Conservation (phyloP, 306 rosid genomes). For the Neltuma alba region DNA sequence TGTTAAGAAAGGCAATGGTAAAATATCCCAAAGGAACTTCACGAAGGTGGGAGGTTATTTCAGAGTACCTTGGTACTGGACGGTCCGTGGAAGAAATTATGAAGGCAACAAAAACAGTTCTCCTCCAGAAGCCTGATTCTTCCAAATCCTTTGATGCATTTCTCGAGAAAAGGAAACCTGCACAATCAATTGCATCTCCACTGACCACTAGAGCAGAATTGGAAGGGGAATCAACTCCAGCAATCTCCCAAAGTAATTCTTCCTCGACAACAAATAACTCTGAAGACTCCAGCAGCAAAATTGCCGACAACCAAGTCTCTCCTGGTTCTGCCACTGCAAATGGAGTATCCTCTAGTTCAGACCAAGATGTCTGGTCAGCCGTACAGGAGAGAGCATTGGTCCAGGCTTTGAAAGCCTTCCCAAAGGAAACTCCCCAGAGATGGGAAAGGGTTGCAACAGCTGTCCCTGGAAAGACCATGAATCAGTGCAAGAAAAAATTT, state of each 20-base stretch:
- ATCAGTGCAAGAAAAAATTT: slow-evolving; percentile 72
- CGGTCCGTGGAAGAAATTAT: slow-evolving; percentile 82
- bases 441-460: slow-evolving; percentile 80
- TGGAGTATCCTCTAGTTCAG: slow-evolving; percentile 52
- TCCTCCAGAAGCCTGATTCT: slow-evolving; percentile 77
- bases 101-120: slow-evolving; percentile 73
- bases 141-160: slow-evolving; percentile 72
- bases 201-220: slow-evolving; percentile 66
- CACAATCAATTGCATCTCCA: slow-evolving; percentile 65
- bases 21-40: slow-evolving; percentile 97
- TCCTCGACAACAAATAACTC: slow-evolving; percentile 26
- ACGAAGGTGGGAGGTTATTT: slow-evolving; percentile 96
- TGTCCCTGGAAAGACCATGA: slow-evolving; percentile 67
- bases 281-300: slow-evolving; percentile 36
- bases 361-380: slow-evolving; percentile 69
- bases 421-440: slow-evolving; percentile 64
- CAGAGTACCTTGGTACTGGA: slow-evolving; percentile 89
- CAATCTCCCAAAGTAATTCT: slow-evolving; percentile 36
- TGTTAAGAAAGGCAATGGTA: slow-evolving; percentile 79
- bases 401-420: slow-evolving; percentile 73
- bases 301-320: slow-evolving; percentile 40
- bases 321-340: slow-evolving; percentile 36
- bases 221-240: slow-evolving; percentile 29
- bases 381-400: slow-evolving; percentile 70
- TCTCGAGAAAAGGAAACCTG: slow-evolving; percentile 77